phyloP scores from a whole-genome alignment of 2,329 filamentous ascomycete species.

The Lachnellula cervina region DNA sequence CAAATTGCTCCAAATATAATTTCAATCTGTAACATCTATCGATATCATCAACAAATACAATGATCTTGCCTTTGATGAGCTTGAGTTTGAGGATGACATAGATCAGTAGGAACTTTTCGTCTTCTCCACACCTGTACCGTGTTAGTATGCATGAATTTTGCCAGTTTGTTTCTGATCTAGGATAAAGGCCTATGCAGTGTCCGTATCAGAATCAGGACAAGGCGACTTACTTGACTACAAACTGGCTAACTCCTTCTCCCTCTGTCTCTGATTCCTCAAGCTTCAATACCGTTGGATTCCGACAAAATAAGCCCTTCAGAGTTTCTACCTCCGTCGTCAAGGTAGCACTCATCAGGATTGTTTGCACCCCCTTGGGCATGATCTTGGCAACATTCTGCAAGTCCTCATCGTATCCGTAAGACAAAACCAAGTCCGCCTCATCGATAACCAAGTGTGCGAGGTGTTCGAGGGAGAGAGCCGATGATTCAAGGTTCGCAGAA shows the following conservation, averaged over 20 bases:
- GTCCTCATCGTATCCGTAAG: conserved; percentile 91
- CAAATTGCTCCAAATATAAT: conserved; percentile 94
- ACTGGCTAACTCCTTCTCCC: conserved; percentile 75
- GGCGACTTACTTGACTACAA: conserved; percentile 65
- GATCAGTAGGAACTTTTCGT: conserved; percentile 89
- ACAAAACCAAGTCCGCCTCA: conserved; percentile 88
- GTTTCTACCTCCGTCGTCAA: conserved; percentile 82
- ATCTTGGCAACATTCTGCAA: conserved; percentile 72
- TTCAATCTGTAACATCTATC: conserved; percentile 89
- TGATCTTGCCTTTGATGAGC: conserved; percentile 87
- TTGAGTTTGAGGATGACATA: conserved; percentile 96
- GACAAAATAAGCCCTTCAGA: conserved; percentile 79
- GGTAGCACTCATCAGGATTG: conserved; percentile 90
- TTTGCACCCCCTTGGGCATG: conserved; percentile 81
- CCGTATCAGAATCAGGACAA: neutral
- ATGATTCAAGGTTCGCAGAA: conserved; percentile 69
- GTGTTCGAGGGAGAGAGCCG: conserved; percentile 63
- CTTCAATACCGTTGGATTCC: conserved; percentile 72
- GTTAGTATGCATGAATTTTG: conserved; percentile 10
- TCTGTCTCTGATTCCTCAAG: conserved; percentile 78
- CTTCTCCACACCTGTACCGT: conserved; percentile 69
- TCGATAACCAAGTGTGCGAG: conserved; percentile 78
- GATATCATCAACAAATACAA: conserved; percentile 79
- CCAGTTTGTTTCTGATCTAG: too few species aligned
- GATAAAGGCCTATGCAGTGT: too few species aligned